Percentiles rank a stretch among this genome's conserved stretches.
Evolutionary conservation across 148 eudicot genomes (phyloP).

Genomic region (Nepenthes gracilis): DNA sequence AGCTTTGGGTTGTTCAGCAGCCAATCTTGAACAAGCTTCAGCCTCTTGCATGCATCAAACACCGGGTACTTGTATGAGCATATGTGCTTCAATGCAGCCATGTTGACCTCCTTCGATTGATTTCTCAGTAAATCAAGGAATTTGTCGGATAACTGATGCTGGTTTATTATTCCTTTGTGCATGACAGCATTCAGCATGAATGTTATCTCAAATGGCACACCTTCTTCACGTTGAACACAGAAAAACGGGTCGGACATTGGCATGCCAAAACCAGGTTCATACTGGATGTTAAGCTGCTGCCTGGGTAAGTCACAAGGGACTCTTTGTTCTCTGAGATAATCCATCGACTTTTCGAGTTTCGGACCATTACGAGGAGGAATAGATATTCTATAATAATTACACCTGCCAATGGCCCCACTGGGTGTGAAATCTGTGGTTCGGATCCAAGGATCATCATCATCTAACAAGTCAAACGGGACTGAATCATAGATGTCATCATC

Average conservation of each 20-base stretch:
- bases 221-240: constrained; percentile 40
- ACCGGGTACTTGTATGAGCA: constrained; percentile 47
- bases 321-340: constrained; percentile 36
- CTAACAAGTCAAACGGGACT: constrained; percentile 59
- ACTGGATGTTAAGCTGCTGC: constrained; percentile 20
- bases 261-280: constrained; percentile 57
- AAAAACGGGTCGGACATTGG: constrained; percentile 47
- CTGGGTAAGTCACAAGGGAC: constrained; percentile 15
- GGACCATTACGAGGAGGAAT: constrained; percentile 54
- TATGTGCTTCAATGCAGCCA: constrained; percentile 64
- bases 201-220: constrained; percentile 39
- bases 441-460: constrained; percentile 97
- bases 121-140: constrained; percentile 42
- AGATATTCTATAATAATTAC: constrained; percentile 38
- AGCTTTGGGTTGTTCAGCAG: constrained; percentile 50
- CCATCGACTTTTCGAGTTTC: constrained; percentile 36
- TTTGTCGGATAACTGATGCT: constrained; percentile 43
- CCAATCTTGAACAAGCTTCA: constrained; percentile 51
- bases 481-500: constrained; percentile 68
- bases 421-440: constrained; percentile 68
- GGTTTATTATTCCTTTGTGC: constrained; percentile 71
- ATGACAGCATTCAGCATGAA: constrained; percentile 65
- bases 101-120: constrained; percentile 42
- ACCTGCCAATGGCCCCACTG: constrained; percentile 68
- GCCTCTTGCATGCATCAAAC: constrained; percentile 41